A percentile compares a stretch with the other conserved stretches of the same genome.
phyloP scores from a whole-genome alignment of 176 grass and related monocot species.

The Musa troglodytarum region DNA sequence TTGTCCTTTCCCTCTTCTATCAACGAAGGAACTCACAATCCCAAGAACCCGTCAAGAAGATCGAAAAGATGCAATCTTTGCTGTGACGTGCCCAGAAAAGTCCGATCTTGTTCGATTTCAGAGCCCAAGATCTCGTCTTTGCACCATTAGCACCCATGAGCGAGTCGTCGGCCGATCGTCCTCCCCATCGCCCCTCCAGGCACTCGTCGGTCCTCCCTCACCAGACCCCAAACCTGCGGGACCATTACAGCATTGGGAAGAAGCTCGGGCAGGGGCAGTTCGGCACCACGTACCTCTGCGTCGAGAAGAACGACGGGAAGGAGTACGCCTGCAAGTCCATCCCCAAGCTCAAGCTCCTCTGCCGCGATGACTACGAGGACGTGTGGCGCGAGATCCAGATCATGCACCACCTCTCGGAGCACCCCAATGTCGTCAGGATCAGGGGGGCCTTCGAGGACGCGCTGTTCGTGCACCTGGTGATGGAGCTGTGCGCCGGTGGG shows the following conservation, averaged over 20 bases:
- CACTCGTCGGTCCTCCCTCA: slow-evolving; percentile 73
- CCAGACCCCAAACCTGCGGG: slow-evolving; percentile 80
- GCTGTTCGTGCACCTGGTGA: slow-evolving; percentile 92
- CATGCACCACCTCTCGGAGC: slow-evolving; percentile 95
- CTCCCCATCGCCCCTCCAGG: slow-evolving; percentile 14
- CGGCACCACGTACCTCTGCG: slow-evolving; percentile 79
- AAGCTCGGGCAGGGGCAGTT: slow-evolving; percentile 91
- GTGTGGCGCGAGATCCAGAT: slow-evolving; percentile 94
- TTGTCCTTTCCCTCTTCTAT: too few species aligned
- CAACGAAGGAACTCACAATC: neutral
- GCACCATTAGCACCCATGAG: neutral
- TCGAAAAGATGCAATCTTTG: neutral
- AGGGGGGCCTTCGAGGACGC: slow-evolving; percentile 80
- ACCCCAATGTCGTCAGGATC: slow-evolving; percentile 80
- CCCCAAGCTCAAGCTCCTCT: slow-evolving; percentile 82
- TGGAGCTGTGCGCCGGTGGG: slow-evolving; percentile 90
- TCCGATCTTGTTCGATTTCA: neutral
- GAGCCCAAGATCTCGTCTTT: neutral
- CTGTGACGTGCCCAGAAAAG: neutral
- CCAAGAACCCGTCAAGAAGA: neutral
- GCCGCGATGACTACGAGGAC: slow-evolving; percentile 81
- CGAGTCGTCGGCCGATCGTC: neutral
- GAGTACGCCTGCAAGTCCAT: slow-evolving; percentile 96
- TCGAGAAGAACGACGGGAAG: slow-evolving; percentile 52
- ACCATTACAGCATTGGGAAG: slow-evolving; percentile 84